A percentile compares a stretch with the other conserved stretches of the same genome.
Evolutionary conservation across 108 stramenopile species (phyloP).

Genomic region (Cylindrotheca closterium): DNA sequence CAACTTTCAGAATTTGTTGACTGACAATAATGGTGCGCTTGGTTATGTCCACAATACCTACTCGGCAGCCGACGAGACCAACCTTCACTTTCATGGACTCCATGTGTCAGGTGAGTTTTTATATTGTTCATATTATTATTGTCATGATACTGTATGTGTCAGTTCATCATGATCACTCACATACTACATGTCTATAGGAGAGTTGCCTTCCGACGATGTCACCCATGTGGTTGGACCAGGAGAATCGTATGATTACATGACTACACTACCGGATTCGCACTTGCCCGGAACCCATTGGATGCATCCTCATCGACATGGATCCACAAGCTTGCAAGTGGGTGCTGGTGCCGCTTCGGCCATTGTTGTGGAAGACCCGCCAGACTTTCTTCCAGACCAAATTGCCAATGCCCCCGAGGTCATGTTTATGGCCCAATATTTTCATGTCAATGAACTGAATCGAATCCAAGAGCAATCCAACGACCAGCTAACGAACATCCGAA

Average conservation of each 20-base stretch:
- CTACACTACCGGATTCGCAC: conserved; percentile 3
- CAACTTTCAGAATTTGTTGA: no score
- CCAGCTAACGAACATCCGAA: no score
- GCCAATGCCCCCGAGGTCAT: conserved; percentile 1
- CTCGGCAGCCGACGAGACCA: conserved; percentile 3
- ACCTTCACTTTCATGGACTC: conserved; percentile 14
- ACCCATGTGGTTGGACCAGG: neutral
- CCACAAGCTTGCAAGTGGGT: neutral
- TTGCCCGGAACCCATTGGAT: conserved; percentile 12
- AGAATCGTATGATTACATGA: conserved; percentile 9
- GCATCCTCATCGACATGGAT: conserved; percentile 25
- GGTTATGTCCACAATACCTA: conserved; percentile 5
- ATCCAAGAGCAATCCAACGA: no score
- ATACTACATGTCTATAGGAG: no score
- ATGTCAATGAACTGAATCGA: no score
- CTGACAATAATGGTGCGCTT: no score
- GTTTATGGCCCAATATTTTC: conserved; percentile 3
- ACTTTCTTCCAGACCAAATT: neutral
- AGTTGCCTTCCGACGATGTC: conserved; percentile 12
- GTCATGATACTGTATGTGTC: no score
- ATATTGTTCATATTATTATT: no score
- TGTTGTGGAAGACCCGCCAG: conserved; percentile 11
- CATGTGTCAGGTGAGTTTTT: conserved; percentile 10
- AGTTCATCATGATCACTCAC: no score
- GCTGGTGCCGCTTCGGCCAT: conserved; percentile 15